Conservation (phyloP, 192 early-diverging fungal species). For the Rhizophlyctis rosea region DNA sequence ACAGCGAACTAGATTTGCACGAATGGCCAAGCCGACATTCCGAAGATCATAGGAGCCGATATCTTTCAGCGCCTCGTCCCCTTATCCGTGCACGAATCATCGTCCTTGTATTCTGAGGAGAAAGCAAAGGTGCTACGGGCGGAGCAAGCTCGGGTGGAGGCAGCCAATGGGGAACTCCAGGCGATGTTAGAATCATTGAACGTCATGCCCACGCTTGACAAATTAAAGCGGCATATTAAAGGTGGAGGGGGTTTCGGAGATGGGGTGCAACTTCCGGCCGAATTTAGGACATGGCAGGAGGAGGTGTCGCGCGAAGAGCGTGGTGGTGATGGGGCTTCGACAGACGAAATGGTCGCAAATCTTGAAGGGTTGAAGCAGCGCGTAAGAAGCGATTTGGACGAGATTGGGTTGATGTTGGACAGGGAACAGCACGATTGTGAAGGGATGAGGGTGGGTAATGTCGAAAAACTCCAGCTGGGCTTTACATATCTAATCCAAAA, state of each 20-base stretch:
- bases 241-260: constrained; percentile 14
- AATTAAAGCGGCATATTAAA: constrained; percentile 65
- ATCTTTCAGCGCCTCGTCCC: constrained; percentile 88
- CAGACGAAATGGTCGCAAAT: constrained; percentile 55
- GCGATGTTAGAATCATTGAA: constrained; percentile 86
- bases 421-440: constrained; percentile 88
- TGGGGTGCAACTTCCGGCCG: constrained; percentile 24
- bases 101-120: constrained; percentile 93
- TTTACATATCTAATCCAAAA: not conserved
- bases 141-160: constrained; percentile 73
- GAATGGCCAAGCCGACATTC: constrained; percentile 67
- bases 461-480: constrained; percentile 12
- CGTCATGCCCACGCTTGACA: constrained; percentile 68
- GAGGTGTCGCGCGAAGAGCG: constrained; percentile 54
- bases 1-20: constrained; percentile 49
- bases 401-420: constrained; percentile 67
- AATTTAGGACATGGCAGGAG: constrained; percentile 28
- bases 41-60: constrained; percentile 85
- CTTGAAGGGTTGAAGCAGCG: constrained; percentile 67
- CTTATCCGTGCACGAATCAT: constrained; percentile 87
- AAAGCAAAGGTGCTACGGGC: constrained; percentile 87
- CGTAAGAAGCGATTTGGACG: constrained; percentile 64
- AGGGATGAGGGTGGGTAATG: constrained; percentile 55
- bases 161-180: constrained; percentile 80
- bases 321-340: constrained; percentile 16